A percentile compares a stretch with the other conserved stretches of the same genome.
phyloP scores from a whole-genome alignment of 2,329 filamentous ascomycete genomes.

The Ophiognomonia clavigignenti-juglandacearum region DNA sequence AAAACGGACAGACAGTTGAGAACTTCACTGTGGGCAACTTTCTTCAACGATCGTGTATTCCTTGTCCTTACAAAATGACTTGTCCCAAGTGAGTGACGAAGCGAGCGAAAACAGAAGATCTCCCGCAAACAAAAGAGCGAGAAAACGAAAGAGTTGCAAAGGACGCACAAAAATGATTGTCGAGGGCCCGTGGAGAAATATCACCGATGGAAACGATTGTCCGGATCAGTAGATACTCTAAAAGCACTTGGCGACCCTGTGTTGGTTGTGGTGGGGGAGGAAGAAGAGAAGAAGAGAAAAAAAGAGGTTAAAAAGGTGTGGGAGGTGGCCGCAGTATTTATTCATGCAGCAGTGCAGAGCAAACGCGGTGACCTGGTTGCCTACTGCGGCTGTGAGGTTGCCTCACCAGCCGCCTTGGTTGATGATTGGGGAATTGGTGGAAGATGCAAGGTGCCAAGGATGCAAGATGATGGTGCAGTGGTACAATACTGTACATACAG shows the following conservation, averaged over 20 bases:
- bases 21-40: slow-evolving; percentile 21
- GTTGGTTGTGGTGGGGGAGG: slow-evolving; percentile 45
- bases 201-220: slow-evolving; percentile 26
- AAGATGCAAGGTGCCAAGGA: slow-evolving; percentile 4
- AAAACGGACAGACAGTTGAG: slow-evolving; percentile 29
- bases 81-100: slow-evolving; percentile 48
- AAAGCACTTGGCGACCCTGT: slow-evolving; percentile 55
- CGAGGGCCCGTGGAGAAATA: slow-evolving; percentile 52
- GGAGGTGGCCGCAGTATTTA: slow-evolving; percentile 32
- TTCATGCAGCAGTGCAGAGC: slow-evolving; percentile 15
- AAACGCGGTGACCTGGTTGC: slow-evolving; percentile 18
- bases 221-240: slow-evolving; percentile 48
- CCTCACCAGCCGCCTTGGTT: background rate
- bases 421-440: slow-evolving; percentile 3
- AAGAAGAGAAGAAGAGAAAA: slow-evolving; percentile 36
- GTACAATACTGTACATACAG: slow-evolving; percentile 1
- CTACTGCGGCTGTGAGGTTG: slow-evolving; percentile 5
- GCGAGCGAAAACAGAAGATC: slow-evolving; percentile 37
- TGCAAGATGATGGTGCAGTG: slow-evolving; percentile 9
- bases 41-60: slow-evolving; percentile 6
- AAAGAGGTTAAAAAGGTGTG: slow-evolving; percentile 29
- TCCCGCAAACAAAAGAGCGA: slow-evolving; percentile 28
- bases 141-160: slow-evolving; percentile 30
- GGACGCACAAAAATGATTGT: slow-evolving; percentile 37
- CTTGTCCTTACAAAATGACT: slow-evolving; percentile 17